Percentiles rank a stretch among this genome's conserved stretches.
These are phyloP conservation scores for Mucor irregularis DNA, from an alignment of 371 early-diverging fungal genomes.

Conservation along the genomic window DNA sequence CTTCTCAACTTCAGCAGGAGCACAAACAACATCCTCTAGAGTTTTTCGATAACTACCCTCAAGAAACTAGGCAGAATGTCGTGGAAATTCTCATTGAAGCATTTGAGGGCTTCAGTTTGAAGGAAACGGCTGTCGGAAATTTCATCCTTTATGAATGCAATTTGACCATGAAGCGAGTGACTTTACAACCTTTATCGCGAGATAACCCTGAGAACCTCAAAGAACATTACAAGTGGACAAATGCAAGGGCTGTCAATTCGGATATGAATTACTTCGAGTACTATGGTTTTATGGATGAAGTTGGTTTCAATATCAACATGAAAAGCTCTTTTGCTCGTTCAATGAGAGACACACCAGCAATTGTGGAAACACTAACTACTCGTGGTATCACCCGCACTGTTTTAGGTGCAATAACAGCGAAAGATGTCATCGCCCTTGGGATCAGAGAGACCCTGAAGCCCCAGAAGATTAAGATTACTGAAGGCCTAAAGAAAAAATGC, in stretches of 20 bases:
- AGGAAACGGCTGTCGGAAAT: not conserved
- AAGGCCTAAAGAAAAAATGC: slow-evolving; percentile 2
- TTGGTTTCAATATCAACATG: slow-evolving; percentile 20
- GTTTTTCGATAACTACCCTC: slow-evolving; percentile 11
- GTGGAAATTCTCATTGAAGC: slow-evolving; percentile 4
- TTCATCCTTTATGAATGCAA: slow-evolving; percentile 15
- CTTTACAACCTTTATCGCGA: slow-evolving; percentile 3
- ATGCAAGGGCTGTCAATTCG: not conserved
- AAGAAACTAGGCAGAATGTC: slow-evolving; percentile 9
- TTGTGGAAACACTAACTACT: slow-evolving; percentile 10
- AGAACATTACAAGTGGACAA: not conserved
- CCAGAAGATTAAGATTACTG: slow-evolving; percentile 7
- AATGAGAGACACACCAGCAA: slow-evolving; percentile 14
- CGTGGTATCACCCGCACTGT: slow-evolving; percentile 11
- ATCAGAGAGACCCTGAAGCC: not conserved
- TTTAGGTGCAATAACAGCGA: slow-evolving; percentile 10
- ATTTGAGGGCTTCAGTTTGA: slow-evolving; percentile 8
- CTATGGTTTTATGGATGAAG: slow-evolving; percentile 20
- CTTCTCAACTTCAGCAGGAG: slow-evolving; percentile 9
- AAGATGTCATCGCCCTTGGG: slow-evolving; percentile 8
- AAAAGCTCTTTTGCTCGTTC: slow-evolving; percentile 9
- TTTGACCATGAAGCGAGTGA: slow-evolving; percentile 4
- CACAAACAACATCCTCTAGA: slow-evolving; percentile 12
- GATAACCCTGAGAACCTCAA: not conserved
- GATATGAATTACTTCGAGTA: slow-evolving; percentile 19